phyloP scores from a whole-genome alignment of 2,329 filamentous ascomycete species.

The Podosphaera fusca region DNA sequence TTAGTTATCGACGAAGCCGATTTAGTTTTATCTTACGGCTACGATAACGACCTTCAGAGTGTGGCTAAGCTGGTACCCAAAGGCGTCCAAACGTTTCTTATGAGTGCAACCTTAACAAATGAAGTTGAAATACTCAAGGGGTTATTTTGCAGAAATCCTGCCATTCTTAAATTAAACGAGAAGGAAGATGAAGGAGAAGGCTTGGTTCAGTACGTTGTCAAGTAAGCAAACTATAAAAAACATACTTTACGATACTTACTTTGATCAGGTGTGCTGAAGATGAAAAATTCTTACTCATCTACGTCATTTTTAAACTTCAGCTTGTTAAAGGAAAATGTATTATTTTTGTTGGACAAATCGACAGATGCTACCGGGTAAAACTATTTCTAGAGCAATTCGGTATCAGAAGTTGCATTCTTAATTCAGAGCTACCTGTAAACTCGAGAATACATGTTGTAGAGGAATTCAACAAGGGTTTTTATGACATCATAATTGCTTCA shows the following conservation, averaged over 20 bases:
- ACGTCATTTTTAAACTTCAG: constrained; percentile 87
- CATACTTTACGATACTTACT: constrained; percentile 4
- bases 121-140: constrained; percentile 71
- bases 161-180: constrained; percentile 61
- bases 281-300: constrained; percentile 82
- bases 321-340: constrained; percentile 83
- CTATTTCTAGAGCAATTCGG: constrained; percentile 94
- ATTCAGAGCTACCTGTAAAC: constrained; percentile 84
- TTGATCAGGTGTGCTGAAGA: constrained; percentile 59
- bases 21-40: constrained; percentile 78
- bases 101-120: constrained; percentile 75
- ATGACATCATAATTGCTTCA: constrained; percentile 93
- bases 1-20: constrained; percentile 90
- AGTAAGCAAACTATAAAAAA: constrained; percentile 22
- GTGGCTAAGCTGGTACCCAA: constrained; percentile 59
- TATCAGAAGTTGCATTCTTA: constrained; percentile 77
- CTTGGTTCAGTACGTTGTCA: constrained; percentile 71
- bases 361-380: constrained; percentile 77
- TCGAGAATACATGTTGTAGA: constrained; percentile 85
- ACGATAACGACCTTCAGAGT: constrained; percentile 69
- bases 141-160: constrained; percentile 65
- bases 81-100: constrained; percentile 72
- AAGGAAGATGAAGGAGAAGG: constrained; percentile 53
- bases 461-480: constrained; percentile 89
- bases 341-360: constrained; percentile 66